These are phyloP conservation scores for Phaeosphaeriaceae sp. DNA, from an alignment of 2,329 filamentous ascomycete genomes.

Conservation along the genomic window DNA sequence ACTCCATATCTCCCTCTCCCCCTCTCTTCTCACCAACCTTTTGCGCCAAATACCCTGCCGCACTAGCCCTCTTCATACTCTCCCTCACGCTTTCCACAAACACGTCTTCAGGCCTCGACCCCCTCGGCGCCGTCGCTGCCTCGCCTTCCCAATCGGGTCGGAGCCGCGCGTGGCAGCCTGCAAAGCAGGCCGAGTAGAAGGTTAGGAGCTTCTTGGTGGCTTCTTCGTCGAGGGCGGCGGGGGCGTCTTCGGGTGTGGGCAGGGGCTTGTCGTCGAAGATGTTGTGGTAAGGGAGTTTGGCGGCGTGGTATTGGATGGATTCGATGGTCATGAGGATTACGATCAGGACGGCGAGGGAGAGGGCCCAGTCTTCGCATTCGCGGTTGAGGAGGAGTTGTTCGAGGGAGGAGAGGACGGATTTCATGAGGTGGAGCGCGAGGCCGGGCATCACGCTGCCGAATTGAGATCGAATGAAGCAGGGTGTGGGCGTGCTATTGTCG, in stretches of 20 bases:
- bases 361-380: slow-evolving; percentile 40
- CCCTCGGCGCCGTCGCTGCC: neutral
- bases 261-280: slow-evolving; percentile 5
- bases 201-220: slow-evolving; percentile 35
- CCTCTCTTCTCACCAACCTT: slow-evolving; percentile 26
- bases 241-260: slow-evolving; percentile 8
- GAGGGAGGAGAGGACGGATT: slow-evolving; percentile 38
- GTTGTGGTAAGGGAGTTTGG: slow-evolving; percentile 45
- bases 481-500: slow-evolving; percentile 30
- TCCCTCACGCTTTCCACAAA: slow-evolving; percentile 41
- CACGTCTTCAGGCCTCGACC: slow-evolving; percentile 20
- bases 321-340: slow-evolving; percentile 48
- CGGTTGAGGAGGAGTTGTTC: slow-evolving; percentile 41
- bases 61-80: slow-evolving; percentile 24
- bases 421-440: slow-evolving; percentile 41
- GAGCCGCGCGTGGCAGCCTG: slow-evolving; percentile 40
- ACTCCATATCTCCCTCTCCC: slow-evolving; percentile 41
- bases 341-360: slow-evolving; percentile 41
- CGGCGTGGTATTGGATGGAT: slow-evolving; percentile 48
- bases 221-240: slow-evolving; percentile 28
- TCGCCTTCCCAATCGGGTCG: slow-evolving; percentile 40
- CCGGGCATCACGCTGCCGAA: slow-evolving; percentile 45
- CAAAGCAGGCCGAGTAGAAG: slow-evolving; percentile 46
- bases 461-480: slow-evolving; percentile 50
- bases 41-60: slow-evolving; percentile 28